Evolutionary conservation across 2,329 filamentous ascomycete species (phyloP), one percentile per base, ranked within the genome.

Genomic region (Colletotrichum lupini): DNA sequence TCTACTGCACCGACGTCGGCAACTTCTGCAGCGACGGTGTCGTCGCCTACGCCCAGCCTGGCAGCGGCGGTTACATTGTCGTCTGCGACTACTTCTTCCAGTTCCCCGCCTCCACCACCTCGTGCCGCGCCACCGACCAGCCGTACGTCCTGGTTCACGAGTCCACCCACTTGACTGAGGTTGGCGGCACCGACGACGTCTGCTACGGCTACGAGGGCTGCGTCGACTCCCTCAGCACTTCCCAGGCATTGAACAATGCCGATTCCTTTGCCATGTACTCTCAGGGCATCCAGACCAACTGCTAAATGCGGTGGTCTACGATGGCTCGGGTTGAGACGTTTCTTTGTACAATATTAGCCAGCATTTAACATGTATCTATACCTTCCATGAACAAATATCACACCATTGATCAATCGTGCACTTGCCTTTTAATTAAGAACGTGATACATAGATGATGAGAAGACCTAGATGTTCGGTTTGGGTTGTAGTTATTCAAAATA

Each of bases 91-190:
- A 87, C 82, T 93, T 91, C 83, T 87, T 79, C 59, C 82, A 80
- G 16, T 84, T 93, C 7, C 84, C 89, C 0, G 83, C 85, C 2
- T 70, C 89, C 22, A 82, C 86, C 11, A 76, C 75, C 6, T 80
- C 78, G 1, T 94, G 92, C 83, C 90, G 93, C 78, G 86, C 77
- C 1, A 57, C 68, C 22, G 72, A 74, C 61, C 89, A 92, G 82
- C 89, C 89, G 4, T 92, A 87, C 16, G 93, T 91, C 16, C 87
- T 87, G 32, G 80, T 94, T 16, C 92, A 94, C 77, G 92, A 93
- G 84, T 84, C 87, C 76, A 92, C 91, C 5, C 92, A 93, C 78
- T 75, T 87, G 85, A 88, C n/a, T 81, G 86, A 78, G 85, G 82
- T 81, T 74, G 89, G 88, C 65, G 89, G 89, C 8, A 92, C 91